Evolutionary conservation across 2,329 filamentous ascomycete species (phyloP), one percentile per base, ranked within the genome.

Genomic region (Beauveria brongniartii): DNA sequence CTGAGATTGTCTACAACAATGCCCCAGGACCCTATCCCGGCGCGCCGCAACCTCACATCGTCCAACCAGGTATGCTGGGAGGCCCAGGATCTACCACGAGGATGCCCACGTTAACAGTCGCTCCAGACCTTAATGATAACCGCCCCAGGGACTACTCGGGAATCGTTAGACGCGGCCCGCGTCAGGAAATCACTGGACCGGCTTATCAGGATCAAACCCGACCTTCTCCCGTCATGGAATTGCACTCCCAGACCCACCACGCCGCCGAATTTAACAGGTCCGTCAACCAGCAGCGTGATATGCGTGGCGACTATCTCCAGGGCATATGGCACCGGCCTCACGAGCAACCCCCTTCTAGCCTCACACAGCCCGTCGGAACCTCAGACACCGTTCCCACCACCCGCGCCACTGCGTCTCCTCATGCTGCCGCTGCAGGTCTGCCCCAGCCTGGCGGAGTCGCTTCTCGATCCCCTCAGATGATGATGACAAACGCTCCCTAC

Each of bases 181-280:
- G 93, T 65, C 94, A 97, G 75, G 94, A 97, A 70, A 86, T 97
- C 64, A 86, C 89, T 16, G 94, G 92, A 26, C 86, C 89, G 43
- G 81, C 92, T 10, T 99, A 97, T 75, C 88, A 93, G 73, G 94
- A 97, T 71, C 83, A 91, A 67, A 90, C 88, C 9, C 86, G 92
- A 71, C 81, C 91, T 12, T 90, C 88, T 64, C 84, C 87, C 34
- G 81, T 90, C 30, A 80, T 84, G 52, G 93, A 97, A 68, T 85
- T 97, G 59, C 81, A 94, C 65, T 88, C 89, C 51, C 92, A 97
- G 73, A 91, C 92, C 30, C 86, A 91, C 55, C 91, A 96, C 64
- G 89, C 93, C 20, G 91, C 91, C 62, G 93, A 97, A 67, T 96
- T 89, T 77, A 97, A 93, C 77, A 91, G 94, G 68, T 83, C 84